Conservation (phyloP, 495 filamentous ascomycete species). For the Talaromyces wortmannii region DNA sequence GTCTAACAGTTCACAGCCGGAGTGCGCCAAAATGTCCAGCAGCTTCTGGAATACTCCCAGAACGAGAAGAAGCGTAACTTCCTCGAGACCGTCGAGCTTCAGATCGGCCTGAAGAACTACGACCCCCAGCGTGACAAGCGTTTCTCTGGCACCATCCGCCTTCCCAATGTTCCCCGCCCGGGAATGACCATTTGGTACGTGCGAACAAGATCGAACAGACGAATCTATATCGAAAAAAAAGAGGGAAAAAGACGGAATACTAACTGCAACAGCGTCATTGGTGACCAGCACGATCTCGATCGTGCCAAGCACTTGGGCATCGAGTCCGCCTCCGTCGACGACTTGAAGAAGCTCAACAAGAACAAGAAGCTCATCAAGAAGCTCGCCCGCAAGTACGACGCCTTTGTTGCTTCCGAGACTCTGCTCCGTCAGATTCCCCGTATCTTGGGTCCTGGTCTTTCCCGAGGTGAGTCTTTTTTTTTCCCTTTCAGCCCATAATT, state of each 20-base stretch:
- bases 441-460: conserved; percentile 97
- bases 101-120: conserved; percentile 99
- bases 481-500: neutral
- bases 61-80: conserved; percentile 99
- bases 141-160: conserved; percentile 98
- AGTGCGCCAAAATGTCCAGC: conserved; percentile 89
- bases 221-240: neutral
- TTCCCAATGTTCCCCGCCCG: conserved; percentile 83
- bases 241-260: conserved; percentile 3
- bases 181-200: conserved; percentile 87
- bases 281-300: conserved; percentile 99
- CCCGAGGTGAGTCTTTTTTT: conserved; percentile 64
- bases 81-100: conserved; percentile 84
- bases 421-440: conserved; percentile 99
- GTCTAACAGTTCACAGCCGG: conserved; percentile 54
- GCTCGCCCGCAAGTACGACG: conserved; percentile 99
- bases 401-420: conserved; percentile 91
- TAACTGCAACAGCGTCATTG: conserved; percentile 61
- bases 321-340: conserved; percentile 95
- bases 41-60: conserved; percentile 86
- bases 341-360: conserved; percentile 99
- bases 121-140: conserved; percentile 99
- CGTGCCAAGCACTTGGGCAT: conserved; percentile 96
- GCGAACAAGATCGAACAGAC: neutral
- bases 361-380: conserved; percentile 99